A percentile compares a stretch with the other conserved stretches of the same genome.
These are phyloP conservation scores for Trichoderma sp. DNA, from an alignment of 2,329 filamentous ascomycete species.

Conservation along the genomic window DNA sequence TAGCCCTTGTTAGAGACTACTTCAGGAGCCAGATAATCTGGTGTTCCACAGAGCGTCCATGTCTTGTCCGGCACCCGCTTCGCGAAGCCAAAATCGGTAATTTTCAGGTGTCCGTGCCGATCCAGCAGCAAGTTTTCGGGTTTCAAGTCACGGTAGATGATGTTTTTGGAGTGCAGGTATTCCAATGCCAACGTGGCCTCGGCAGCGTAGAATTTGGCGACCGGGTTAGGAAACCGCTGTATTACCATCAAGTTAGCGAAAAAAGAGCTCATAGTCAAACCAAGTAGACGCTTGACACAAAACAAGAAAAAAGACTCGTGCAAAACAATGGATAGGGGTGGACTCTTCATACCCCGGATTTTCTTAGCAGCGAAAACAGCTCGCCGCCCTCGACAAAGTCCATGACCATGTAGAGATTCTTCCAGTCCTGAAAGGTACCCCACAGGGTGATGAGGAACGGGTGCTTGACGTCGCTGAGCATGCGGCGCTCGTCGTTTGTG, in stretches of 20 bases:
- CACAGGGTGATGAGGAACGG: constrained; percentile 97
- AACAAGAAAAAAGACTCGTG: neutral
- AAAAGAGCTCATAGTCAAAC: neutral
- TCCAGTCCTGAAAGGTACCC: constrained; percentile 96
- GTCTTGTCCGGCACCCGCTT: constrained; percentile 99
- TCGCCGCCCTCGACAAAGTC: constrained; percentile 99
- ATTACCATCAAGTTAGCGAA: neutral
- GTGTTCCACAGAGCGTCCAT: constrained; percentile 97
- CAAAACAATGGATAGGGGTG: neutral
- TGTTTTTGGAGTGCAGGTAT: constrained; percentile 90
- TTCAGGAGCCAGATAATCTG: constrained; percentile 95
- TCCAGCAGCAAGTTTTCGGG: constrained; percentile 92
- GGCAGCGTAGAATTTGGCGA: constrained; percentile 98
- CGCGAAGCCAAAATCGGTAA: constrained; percentile 97
- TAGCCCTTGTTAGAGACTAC: constrained; percentile 99
- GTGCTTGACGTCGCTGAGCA: constrained; percentile 96
- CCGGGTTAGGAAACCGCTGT: constrained; percentile 95
- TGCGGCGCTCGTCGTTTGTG: constrained; percentile 94
- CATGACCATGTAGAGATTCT: constrained; percentile 99
- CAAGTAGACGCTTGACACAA: neutral
- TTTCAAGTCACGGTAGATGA: constrained; percentile 97
- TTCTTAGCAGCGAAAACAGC: constrained; percentile 90
- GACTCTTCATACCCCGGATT: constrained; percentile 70
- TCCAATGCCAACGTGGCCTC: constrained; percentile 95
- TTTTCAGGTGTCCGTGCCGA: constrained; percentile 91